Percentiles rank a stretch among this genome's conserved stretches.
Evolutionary conservation across 169 alveolate genomes (phyloP).

Genomic region (Eimeria falciformis): DNA sequence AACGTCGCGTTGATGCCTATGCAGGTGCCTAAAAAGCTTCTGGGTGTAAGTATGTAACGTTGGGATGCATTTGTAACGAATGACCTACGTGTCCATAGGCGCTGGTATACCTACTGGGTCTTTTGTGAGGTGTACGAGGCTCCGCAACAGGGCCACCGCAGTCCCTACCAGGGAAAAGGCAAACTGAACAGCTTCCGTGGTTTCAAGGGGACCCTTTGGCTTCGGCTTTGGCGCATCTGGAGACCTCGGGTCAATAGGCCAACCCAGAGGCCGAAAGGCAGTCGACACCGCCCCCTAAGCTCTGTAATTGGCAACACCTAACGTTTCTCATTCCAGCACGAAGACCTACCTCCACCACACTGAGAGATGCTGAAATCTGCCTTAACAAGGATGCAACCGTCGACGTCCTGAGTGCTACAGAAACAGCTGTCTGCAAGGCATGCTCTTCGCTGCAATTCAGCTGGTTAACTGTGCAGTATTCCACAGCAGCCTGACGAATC

Average conservation of each 20-base stretch:
- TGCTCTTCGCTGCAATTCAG: slow-evolving; percentile 60
- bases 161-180: slow-evolving; percentile 66
- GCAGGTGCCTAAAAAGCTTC: slow-evolving; percentile 31
- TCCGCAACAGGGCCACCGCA: slow-evolving; percentile 60
- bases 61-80: neutral
- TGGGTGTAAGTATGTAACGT: neutral
- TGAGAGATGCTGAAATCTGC: slow-evolving; percentile 69
- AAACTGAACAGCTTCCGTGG: slow-evolving; percentile 44
- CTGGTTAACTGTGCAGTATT: slow-evolving; percentile 50
- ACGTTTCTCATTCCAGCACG: neutral
- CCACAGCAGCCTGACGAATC: slow-evolving; percentile 60
- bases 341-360: slow-evolving; percentile 45
- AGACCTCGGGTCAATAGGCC: slow-evolving; percentile 54
- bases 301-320: neutral
- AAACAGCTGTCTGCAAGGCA: slow-evolving; percentile 56
- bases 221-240: slow-evolving; percentile 36
- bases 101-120: slow-evolving; percentile 3
- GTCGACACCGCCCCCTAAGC: slow-evolving; percentile 56
- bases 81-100: slow-evolving; percentile 43
- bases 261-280: slow-evolving; percentile 62
- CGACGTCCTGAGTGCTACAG: slow-evolving; percentile 67
- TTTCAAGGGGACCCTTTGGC: slow-evolving; percentile 44
- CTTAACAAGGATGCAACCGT: slow-evolving; percentile 62
- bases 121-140: slow-evolving; percentile 38
- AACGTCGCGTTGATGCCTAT: slow-evolving; percentile 46